Evolutionary conservation across 352 stramenopile genomes (phyloP).

Genomic region (Blastocystis sp.): DNA sequence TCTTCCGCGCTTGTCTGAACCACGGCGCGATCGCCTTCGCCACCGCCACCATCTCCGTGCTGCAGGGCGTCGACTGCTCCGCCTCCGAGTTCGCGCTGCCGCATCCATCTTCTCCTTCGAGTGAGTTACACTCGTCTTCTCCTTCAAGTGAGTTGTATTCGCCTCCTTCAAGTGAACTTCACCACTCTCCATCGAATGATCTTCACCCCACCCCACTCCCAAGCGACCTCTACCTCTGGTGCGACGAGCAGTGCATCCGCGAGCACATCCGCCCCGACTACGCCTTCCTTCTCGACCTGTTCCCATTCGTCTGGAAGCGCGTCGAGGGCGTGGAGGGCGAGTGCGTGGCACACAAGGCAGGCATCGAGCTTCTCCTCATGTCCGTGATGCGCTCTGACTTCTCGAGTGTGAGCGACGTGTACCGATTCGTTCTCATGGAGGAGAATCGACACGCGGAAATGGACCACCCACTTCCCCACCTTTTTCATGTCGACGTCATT

Average conservation of each 20-base stretch:
- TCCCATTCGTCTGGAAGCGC: not conserved
- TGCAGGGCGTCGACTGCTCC: slow-evolving; percentile 37
- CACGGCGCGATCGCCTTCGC: slow-evolving; percentile 4
- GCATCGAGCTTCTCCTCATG: slow-evolving; percentile 25
- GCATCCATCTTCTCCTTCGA: too few relatives aligned
- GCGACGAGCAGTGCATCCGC: not conserved
- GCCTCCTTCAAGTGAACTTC: too few relatives aligned
- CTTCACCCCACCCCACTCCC: too few relatives aligned
- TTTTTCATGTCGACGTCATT: not conserved
- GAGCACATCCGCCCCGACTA: not conserved
- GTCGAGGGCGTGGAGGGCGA: not conserved
- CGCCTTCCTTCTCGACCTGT: not conserved
- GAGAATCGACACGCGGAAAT: slow-evolving; percentile 40
- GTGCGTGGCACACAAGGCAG: slow-evolving; percentile 47
- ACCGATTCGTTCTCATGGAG: slow-evolving; percentile 67
- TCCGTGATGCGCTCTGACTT: not conserved
- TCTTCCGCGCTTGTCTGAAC: slow-evolving; percentile 24
- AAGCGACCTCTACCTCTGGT: slow-evolving; percentile 24
- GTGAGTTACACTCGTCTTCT: too few relatives aligned
- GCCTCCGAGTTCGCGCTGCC: slow-evolving; percentile 6
- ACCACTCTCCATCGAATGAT: too few relatives aligned
- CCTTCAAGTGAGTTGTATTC: too few relatives aligned
- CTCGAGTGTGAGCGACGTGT: not conserved
- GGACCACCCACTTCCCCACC: not conserved
- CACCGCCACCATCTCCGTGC: not conserved